Conservation (phyloP, 2,329 filamentous ascomycete genomes). For the Sporothrix globosa region DNA sequence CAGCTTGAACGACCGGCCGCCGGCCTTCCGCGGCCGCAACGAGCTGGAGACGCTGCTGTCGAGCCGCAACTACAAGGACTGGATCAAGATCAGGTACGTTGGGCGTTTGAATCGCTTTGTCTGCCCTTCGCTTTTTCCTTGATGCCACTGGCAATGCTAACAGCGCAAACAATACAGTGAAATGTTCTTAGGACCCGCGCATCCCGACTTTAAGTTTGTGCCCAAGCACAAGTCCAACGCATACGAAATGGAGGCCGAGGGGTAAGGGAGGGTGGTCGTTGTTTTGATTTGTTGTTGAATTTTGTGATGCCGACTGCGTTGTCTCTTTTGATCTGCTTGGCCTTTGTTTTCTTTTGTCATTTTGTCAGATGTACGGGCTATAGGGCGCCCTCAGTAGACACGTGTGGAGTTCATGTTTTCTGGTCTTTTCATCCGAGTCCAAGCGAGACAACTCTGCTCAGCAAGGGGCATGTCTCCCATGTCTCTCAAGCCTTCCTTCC, state of each 20-base stretch:
- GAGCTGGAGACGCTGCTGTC: constrained; percentile 93
- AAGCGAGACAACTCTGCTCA: not conserved
- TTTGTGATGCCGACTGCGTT: too few species aligned
- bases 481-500: not conserved
- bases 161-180: constrained; percentile 61
- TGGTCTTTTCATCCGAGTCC: not conserved
- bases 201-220: constrained; percentile 88
- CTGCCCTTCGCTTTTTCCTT: too few species aligned
- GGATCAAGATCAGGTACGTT: constrained; percentile 90
- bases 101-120: not conserved
- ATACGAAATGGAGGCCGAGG: constrained; percentile 71
- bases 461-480: constrained; percentile 1
- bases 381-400: not conserved
- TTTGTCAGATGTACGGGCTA: not conserved
- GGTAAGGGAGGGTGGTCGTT: constrained; percentile 8
- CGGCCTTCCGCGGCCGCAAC: constrained; percentile 78
- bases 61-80: constrained; percentile 91
- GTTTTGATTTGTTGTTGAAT: not conserved
- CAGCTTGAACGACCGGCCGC: constrained; percentile 84
- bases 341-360: not conserved
- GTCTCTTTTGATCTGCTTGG: not conserved
- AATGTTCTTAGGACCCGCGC: constrained; percentile 93
- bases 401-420: not conserved
- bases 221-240: constrained; percentile 97
- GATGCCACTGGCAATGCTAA: too few species aligned